Evolutionary conservation across 2,329 filamentous ascomycete species (phyloP).

Genomic region (Gyromitra esculenta): DNA sequence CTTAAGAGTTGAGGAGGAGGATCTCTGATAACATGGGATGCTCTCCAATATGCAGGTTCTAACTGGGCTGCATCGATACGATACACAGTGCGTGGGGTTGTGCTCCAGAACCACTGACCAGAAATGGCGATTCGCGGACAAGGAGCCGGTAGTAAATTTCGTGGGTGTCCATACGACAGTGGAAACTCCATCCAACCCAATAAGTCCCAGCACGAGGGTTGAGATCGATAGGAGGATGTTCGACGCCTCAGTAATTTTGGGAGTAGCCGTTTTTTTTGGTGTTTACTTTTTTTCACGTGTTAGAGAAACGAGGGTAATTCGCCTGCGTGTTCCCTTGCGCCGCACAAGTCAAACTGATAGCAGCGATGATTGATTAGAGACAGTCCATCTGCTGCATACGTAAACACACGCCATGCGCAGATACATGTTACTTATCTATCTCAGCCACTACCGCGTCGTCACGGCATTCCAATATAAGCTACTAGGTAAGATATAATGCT

Average conservation of each 20-base stretch:
- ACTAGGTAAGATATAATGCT: slow-evolving; percentile 10
- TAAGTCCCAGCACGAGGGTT: background rate
- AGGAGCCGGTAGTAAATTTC: slow-evolving; percentile 3
- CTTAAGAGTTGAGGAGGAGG: background rate
- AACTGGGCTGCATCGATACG: slow-evolving; percentile 41
- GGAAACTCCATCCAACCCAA: slow-evolving; percentile 32
- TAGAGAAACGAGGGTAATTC: slow-evolving; percentile 27
- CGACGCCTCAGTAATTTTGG: slow-evolving; percentile 5
- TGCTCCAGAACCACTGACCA: slow-evolving; percentile 10
- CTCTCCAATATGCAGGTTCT: slow-evolving; percentile 32
- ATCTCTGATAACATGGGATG: slow-evolving; percentile 1
- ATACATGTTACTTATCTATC: slow-evolving; percentile 33
- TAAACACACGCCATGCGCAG: slow-evolving; percentile 32
- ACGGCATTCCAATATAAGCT: slow-evolving; percentile 30
- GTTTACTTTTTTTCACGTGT: slow-evolving; percentile 40
- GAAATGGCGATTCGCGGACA: slow-evolving; percentile 36
- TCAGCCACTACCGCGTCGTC: slow-evolving; percentile 12
- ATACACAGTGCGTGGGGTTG: slow-evolving; percentile 5
- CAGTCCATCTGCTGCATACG: slow-evolving; percentile 36
- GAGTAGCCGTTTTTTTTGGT: slow-evolving; percentile 2
- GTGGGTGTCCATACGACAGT: slow-evolving; percentile 8
- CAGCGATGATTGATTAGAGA: slow-evolving; percentile 5
- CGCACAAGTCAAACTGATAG: slow-evolving; percentile 1
- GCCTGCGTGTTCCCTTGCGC: slow-evolving; percentile 15
- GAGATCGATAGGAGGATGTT: slow-evolving; percentile 15